phyloP scores from a whole-genome alignment of 148 eudicot genomes.

The Amaranthus hypochondriacus region DNA sequence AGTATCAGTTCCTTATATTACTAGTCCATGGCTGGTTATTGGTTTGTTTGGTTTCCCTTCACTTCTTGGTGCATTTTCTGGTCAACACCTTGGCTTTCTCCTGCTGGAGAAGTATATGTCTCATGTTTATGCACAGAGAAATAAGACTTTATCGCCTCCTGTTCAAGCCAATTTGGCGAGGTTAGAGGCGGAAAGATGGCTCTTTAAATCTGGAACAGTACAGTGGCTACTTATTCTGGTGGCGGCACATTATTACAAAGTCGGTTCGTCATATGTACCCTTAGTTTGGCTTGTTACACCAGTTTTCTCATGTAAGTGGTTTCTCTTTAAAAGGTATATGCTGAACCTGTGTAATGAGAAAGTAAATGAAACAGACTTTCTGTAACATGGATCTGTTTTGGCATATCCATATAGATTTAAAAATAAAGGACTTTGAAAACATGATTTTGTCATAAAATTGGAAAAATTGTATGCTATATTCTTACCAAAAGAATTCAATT shows the following conservation, averaged over 20 bases:
- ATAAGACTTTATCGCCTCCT: slow-evolving; percentile 29
- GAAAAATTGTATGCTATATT: no score
- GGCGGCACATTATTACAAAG: slow-evolving; percentile 56
- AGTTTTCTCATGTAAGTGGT: slow-evolving; percentile 88
- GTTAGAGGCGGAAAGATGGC: slow-evolving; percentile 96
- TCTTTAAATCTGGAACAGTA: slow-evolving; percentile 72
- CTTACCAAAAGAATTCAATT: no score
- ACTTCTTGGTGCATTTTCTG: slow-evolving; percentile 86
- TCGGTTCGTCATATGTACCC: slow-evolving; percentile 75
- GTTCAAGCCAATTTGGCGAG: slow-evolving; percentile 50
- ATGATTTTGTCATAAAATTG: no score
- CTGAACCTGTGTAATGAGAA: not conserved
- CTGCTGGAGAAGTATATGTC: slow-evolving; percentile 51
- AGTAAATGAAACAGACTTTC: not conserved
- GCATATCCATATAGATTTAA: not conserved
- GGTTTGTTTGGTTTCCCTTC: slow-evolving; percentile 89
- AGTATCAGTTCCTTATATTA: slow-evolving; percentile 61
- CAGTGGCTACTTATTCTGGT: slow-evolving; percentile 74
- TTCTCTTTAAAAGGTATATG: not conserved
- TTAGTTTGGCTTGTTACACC: slow-evolving; percentile 84
- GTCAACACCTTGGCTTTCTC: slow-evolving; percentile 72
- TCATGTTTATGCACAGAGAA: slow-evolving; percentile 32
- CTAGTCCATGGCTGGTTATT: slow-evolving; percentile 67
- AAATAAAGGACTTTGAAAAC: no score
- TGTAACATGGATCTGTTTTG: not conserved